Base-by-base conservation (phyloP, 345 rosid genomes). In the Syzygium oleosum region DNA sequence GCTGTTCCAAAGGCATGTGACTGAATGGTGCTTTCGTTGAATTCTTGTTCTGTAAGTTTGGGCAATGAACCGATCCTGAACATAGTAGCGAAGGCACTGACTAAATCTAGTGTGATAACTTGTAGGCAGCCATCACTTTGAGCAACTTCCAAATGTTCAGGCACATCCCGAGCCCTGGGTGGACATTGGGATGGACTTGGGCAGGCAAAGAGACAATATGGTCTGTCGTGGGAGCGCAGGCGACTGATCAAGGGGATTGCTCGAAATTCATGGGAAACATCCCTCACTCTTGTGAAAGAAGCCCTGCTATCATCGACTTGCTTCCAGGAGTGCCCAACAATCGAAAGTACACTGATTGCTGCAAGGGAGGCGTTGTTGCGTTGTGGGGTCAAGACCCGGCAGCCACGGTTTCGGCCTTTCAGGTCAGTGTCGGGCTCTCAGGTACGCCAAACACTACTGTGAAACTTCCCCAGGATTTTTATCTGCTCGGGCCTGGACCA, bases 111-210 rank as follows among this genome's bases (percentile, higher is more conserved):
- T 17, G 15, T 14, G 34, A n/a, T 79, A 17, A 73, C 49, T 58
- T 87, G 15, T 89, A 92, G 93, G 95, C 94, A 21, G 90, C 84
- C 1, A 92, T 94, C 21, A 91, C 94, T 53, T 15, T 94, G 65
- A 87, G 78, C 89, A 94, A 94, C 89, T 92, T 88, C 90, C 94
- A 92, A 87, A 89, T 89, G 86, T 94, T 88, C 87, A 86, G 94
- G 91, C 93, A 92, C 91, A 89, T 94, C 41, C 86, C 85, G 90
- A 89, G 84, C 84, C 95, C 94, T 2, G 93, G 95, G 1, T 94
- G 95, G 94, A 91, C 88, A 29, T 22, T 92, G 52, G 92, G 94
- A 7, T 94, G 95, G 95, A 88, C 87, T 23, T 94, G 93, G 95
- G 88, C 89, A 5, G 91, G 92, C 91, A 92, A 89, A 88, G 95